Evolutionary conservation across 1,284 basidiomycete genomes (phyloP), one percentile per base, ranked within the genome.

Genomic region (Serendipita sp.): DNA sequence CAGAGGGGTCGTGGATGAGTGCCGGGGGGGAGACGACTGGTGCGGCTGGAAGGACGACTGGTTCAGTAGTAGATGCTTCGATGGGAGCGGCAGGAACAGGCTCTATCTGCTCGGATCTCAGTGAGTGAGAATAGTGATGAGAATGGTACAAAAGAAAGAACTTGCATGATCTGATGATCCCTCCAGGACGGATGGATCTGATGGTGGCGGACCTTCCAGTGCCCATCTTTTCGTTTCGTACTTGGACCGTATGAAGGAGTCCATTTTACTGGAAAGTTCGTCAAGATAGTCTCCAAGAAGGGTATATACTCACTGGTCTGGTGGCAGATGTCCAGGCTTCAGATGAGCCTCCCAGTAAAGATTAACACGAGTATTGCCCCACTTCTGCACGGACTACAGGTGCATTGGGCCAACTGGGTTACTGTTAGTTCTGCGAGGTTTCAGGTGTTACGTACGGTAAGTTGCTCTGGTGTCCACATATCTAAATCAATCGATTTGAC

Each of bases 401-500:
- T 45, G 29, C 22, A 58, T 38, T 22, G 26, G 29, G 22, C 42
- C 29, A 58, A 30, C 49, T 44, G 12, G 42, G 12, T 17, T 17
- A 17, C 42, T 17, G 42, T 17, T 44, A 17, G 22, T 22, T 22
- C 22, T 22, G 22, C 22, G 15, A 26, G 13, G 42, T 29, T 41
- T 41, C 38, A 38, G 47, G 26, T 35, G 17, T 3, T 47, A 75
- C 85, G 68, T 69, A 91, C 92, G 72, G 87, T 85, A 88, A 99
- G 95, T 77, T 99, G 95, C 70, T 98, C 94, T 1, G 92, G 91
- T 2, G 92, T 96, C 95, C 95, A 99, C 22, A 91, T 86, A 70
- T 99, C 95, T 50, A 99, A 84, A 76, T 99, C 95, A 65, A 99
- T 93, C 5, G 93, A 96, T 73, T 97, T 97, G 71, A 99, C 92